Evolutionary conservation across 352 stramenopile species (phyloP).

Genomic region (Phytophthora brassicae): DNA sequence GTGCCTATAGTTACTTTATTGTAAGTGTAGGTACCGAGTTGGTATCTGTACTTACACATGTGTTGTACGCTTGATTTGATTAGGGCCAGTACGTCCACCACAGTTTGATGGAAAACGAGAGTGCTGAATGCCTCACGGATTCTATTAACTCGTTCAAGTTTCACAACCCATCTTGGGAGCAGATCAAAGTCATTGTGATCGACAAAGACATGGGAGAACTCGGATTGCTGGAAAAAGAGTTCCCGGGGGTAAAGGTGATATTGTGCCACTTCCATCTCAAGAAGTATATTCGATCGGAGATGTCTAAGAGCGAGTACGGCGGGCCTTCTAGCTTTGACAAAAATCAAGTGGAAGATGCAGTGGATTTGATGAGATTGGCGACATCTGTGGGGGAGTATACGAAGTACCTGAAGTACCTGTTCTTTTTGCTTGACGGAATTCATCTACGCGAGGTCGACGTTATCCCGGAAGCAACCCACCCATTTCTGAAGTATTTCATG

Average conservation of each 20-base stretch:
- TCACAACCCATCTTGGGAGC: neutral
- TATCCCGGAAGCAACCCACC: no score
- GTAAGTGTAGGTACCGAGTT: neutral
- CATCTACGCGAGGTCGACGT: no score
- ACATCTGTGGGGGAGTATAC: neutral
- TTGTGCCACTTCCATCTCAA: neutral
- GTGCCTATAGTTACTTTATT: neutral
- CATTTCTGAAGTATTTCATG: no score
- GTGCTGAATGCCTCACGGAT: neutral
- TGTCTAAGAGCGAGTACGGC: neutral
- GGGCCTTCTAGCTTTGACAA: neutral
- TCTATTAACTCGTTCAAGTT: neutral
- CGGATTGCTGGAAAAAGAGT: neutral
- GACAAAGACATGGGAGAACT: neutral
- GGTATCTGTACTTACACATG: neutral
- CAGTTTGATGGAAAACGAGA: neutral
- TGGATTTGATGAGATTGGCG: neutral
- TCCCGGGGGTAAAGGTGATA: neutral
- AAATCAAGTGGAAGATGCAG: neutral
- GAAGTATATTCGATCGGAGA: neutral
- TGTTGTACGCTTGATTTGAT: neutral
- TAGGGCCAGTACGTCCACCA: neutral
- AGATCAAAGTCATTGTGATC: neutral
- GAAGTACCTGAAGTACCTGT: conserved; percentile 3
- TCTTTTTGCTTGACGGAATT: neutral